Evolutionary conservation across 2,329 filamentous ascomycete genomes (phyloP).

Genomic region (Akanthomyces muscarius): DNA sequence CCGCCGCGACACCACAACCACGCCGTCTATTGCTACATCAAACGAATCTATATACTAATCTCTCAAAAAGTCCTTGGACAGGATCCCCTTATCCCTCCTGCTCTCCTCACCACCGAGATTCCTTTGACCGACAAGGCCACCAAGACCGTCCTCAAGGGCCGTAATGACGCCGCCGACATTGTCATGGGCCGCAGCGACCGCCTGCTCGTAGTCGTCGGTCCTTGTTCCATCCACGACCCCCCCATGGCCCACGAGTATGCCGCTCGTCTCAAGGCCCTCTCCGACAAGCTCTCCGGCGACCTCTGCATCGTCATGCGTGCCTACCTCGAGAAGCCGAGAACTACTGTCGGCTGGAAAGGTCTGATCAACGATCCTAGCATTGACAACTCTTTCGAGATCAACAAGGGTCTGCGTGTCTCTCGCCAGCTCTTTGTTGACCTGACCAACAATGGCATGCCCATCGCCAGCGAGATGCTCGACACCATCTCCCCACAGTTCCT

Average conservation of each 20-base stretch:
- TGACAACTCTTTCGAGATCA: constrained; percentile 96
- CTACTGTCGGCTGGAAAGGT: constrained; percentile 98
- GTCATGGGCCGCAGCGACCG: constrained; percentile 78
- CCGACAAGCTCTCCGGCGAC: constrained; percentile 76
- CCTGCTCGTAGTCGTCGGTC: constrained; percentile 89
- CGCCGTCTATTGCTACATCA: not conserved
- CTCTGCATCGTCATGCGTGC: constrained; percentile 94
- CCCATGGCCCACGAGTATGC: constrained; percentile 85
- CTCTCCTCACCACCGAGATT: constrained; percentile 81
- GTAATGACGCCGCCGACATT: constrained; percentile 65
- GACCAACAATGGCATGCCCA: constrained; percentile 82
- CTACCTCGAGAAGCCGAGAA: constrained; percentile 98
- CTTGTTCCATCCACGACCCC: constrained; percentile 97
- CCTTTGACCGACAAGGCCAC: constrained; percentile 62
- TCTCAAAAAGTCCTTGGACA: constrained; percentile 72
- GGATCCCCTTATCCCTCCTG: constrained; percentile 87
- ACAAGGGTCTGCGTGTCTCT: constrained; percentile 93
- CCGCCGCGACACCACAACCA: not conserved
- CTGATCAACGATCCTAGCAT: constrained; percentile 99
- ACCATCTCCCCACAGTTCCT: constrained; percentile 98
- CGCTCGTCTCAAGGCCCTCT: constrained; percentile 68
- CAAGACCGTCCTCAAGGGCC: constrained; percentile 66
- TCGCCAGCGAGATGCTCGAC: constrained; percentile 97
- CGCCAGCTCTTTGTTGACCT: constrained; percentile 90
- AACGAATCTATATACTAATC: not conserved